A percentile compares a stretch with the other conserved stretches of the same genome.
These are phyloP conservation scores for Sphaerulina musiva DNA, from an alignment of 2,329 filamentous ascomycete species.

Conservation along the genomic window DNA sequence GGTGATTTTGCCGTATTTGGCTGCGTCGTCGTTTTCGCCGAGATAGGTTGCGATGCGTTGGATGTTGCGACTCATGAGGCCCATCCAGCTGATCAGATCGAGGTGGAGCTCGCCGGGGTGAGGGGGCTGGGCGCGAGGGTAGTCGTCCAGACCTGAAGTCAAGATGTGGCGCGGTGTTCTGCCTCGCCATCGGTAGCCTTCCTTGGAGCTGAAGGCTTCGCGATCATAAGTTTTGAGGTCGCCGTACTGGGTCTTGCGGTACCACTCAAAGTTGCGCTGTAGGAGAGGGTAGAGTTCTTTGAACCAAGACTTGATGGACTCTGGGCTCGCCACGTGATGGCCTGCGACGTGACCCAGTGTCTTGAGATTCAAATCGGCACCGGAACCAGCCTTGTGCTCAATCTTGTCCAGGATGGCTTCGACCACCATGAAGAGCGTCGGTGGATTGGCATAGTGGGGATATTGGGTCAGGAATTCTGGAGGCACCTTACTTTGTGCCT, in stretches of 20 bases:
- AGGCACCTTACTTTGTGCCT: constrained; percentile 92
- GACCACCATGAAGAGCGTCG: constrained; percentile 84
- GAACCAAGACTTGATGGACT: constrained; percentile 64
- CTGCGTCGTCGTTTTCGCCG: constrained; percentile 67
- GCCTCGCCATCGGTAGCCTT: constrained; percentile 92
- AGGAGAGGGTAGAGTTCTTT: constrained; percentile 76
- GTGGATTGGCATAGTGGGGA: constrained; percentile 94
- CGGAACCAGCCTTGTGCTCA: constrained; percentile 39
- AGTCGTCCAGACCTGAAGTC: constrained; percentile 92
- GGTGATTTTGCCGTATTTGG: constrained; percentile 64
- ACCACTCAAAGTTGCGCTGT: constrained; percentile 88
- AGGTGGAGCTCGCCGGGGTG: constrained; percentile 94
- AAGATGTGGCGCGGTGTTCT: constrained; percentile 80
- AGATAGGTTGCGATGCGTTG: constrained; percentile 70
- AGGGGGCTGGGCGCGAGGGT: constrained; percentile 85
- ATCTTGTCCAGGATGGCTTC: constrained; percentile 78
- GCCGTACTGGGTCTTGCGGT: constrained; percentile 81
- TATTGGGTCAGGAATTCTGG: constrained; percentile 91
- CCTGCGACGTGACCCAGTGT: constrained; percentile 35
- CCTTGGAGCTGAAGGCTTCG: constrained; percentile 71
- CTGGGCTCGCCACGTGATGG: constrained; percentile 57
- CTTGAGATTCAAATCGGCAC: constrained; percentile 25
- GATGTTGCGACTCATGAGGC: constrained; percentile 87
- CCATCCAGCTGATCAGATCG: constrained; percentile 93
- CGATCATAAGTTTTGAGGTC: constrained; percentile 90